Conservation (phyloP, 2,329 filamentous ascomycete genomes). For the Colletotrichum musae region DNA sequence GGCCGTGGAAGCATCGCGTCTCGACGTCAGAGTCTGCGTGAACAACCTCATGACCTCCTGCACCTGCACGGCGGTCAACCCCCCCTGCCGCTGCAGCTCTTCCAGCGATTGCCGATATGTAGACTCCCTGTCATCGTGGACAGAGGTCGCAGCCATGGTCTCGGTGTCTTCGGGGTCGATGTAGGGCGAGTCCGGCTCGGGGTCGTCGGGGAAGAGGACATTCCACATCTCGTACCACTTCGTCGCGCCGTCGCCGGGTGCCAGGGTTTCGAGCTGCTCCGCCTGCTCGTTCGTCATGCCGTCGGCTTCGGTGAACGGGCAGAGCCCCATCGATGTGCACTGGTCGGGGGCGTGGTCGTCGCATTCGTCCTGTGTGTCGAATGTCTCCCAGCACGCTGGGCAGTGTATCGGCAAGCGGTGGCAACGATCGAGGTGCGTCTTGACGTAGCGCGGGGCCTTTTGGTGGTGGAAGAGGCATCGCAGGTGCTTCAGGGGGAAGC, state of each 20-base stretch:
- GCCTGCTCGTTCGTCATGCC: constrained; percentile 45
- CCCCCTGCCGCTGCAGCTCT: not conserved
- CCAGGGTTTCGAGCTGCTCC: constrained; percentile 33
- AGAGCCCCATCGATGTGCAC: not conserved
- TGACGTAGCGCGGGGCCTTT: not conserved
- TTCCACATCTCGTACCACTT: constrained; percentile 49
- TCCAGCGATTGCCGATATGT: not conserved
- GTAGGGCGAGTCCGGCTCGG: constrained; percentile 43
- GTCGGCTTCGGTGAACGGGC: not conserved
- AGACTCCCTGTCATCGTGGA: not conserved
- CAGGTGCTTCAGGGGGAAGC: not conserved
- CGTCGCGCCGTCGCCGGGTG: constrained; percentile 17
- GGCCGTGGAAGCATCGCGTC: no score
- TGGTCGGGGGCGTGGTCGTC: not conserved
- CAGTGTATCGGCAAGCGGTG: not conserved
- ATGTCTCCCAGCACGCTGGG: not conserved
- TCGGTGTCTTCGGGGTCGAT: constrained; percentile 20
- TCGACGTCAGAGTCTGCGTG: no score
- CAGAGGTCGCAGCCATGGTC: not conserved
- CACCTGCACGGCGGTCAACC: not conserved
- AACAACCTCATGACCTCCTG: not conserved
- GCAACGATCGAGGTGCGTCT: not conserved
- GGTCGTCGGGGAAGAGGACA: constrained; percentile 42
- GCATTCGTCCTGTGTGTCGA: not conserved
- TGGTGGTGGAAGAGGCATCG: constrained; percentile 6